Conservation (phyloP, 2,329 filamentous ascomycete species). For the Ophiostoma quercus region DNA sequence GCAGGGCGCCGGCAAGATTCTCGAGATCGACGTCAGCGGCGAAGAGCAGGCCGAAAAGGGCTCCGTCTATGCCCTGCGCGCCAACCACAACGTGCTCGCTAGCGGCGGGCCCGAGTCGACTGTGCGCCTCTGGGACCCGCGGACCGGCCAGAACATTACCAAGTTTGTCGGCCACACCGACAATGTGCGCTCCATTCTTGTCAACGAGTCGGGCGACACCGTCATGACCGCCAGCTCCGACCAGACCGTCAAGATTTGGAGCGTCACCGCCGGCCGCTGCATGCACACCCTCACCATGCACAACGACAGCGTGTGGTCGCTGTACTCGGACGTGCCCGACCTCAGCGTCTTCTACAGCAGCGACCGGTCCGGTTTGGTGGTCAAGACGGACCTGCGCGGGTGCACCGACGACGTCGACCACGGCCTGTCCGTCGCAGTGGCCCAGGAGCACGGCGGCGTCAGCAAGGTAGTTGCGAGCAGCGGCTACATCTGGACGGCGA, state of each 20-base stretch:
- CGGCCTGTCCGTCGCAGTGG: constrained; percentile 81
- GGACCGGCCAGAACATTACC: constrained; percentile 73
- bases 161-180: constrained; percentile 97
- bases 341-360: constrained; percentile 91
- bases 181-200: constrained; percentile 84
- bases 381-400: constrained; percentile 84
- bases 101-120: constrained; percentile 92
- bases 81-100: constrained; percentile 73
- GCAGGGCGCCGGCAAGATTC: constrained; percentile 74
- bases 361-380: constrained; percentile 87
- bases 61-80: constrained; percentile 86
- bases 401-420: constrained; percentile 66
- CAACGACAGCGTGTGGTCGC: constrained; percentile 94
- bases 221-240: constrained; percentile 94
- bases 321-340: constrained; percentile 81
- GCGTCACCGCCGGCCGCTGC: constrained; percentile 86
- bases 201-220: constrained; percentile 82
- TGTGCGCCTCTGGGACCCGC: constrained; percentile 85
- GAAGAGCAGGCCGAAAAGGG: constrained; percentile 86
- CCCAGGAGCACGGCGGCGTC: constrained; percentile 84
- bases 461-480: constrained; percentile 62
- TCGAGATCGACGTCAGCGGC: constrained; percentile 79
- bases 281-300: constrained; percentile 99
- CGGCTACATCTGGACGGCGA: constrained; percentile 84
- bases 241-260: constrained; percentile 97